Conservation (phyloP, 345 rosid genomes). For the Citrus hindsii region DNA sequence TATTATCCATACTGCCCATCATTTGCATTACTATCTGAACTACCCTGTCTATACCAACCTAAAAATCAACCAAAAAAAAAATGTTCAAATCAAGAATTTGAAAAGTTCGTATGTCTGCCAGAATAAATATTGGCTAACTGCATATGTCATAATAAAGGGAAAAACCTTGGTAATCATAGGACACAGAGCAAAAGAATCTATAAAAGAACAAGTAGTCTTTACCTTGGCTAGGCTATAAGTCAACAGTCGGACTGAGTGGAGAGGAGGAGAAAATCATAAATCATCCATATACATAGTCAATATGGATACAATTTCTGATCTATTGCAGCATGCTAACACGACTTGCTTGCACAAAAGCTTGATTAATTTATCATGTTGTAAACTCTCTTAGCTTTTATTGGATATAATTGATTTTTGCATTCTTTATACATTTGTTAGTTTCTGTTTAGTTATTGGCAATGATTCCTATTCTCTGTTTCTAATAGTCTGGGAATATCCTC, state of each 20-base stretch:
- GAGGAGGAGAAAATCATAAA: neutral
- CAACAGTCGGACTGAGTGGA: neutral
- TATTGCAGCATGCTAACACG: constrained; percentile 1
- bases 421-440: neutral
- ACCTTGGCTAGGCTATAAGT: neutral
- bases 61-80: neutral
- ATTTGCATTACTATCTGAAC: neutral
- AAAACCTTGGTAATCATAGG: neutral
- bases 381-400: constrained; percentile 1
- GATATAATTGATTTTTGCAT: neutral
- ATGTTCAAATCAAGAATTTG: neutral
- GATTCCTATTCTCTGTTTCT: constrained; percentile 12
- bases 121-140: neutral
- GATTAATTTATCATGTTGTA: neutral
- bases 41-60: neutral
- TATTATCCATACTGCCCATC: neutral
- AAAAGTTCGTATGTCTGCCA: neutral
- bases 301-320: neutral
- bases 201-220: neutral
- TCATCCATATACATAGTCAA: neutral
- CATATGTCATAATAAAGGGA: neutral
- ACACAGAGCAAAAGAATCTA: neutral
- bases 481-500: constrained; percentile 91
- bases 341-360: neutral
- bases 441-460: neutral